A percentile compares a stretch with the other conserved stretches of the same genome.
phyloP scores from a whole-genome alignment of 495 filamentous ascomycete species.

The Alectoria sarmentosa region DNA sequence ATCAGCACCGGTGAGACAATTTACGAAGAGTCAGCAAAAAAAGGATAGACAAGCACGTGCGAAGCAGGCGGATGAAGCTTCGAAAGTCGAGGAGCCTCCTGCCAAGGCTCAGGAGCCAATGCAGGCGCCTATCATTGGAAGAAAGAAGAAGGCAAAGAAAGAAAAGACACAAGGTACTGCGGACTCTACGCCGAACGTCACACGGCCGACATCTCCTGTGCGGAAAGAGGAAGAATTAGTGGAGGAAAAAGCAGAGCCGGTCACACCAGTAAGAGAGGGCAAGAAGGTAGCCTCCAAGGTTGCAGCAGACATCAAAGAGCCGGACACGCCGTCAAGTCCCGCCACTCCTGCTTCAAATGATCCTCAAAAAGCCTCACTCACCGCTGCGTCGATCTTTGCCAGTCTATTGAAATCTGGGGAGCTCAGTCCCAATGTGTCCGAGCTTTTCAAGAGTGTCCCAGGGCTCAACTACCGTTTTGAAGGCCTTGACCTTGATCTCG shows the following conservation, averaged over 20 bases:
- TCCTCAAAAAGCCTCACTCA: constrained; percentile 33
- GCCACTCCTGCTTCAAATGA: constrained; percentile 24
- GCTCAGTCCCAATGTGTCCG: constrained; percentile 42
- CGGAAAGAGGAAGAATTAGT: constrained; percentile 26
- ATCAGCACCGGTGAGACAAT: constrained; percentile 66
- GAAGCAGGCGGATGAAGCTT: constrained; percentile 55
- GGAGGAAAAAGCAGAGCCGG: constrained; percentile 30
- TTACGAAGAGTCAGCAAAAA: constrained; percentile 85
- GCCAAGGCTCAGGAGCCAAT: constrained; percentile 48
- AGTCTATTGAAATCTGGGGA: constrained; percentile 37
- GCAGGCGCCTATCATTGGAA: constrained; percentile 74
- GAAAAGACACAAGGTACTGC: constrained; percentile 37
- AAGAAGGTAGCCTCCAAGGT: constrained; percentile 33
- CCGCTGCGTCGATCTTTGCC: constrained; percentile 36
- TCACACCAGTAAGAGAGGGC: constrained; percentile 33
- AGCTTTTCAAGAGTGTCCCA: constrained; percentile 48
- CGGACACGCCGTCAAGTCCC: constrained; percentile 28
- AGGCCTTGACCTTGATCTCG: constrained; percentile 28
- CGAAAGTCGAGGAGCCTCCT: constrained; percentile 51
- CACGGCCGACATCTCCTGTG: constrained; percentile 35
- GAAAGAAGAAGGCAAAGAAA: constrained; percentile 92
- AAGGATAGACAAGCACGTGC: constrained; percentile 68
- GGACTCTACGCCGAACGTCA: constrained; percentile 36
- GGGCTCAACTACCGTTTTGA: constrained; percentile 45
- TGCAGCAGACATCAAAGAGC: constrained; percentile 28